Evolutionary conservation across 2,329 filamentous ascomycete species (phyloP), one percentile per base, ranked within the genome.

Genomic region (Fusarium liriodendri): DNA sequence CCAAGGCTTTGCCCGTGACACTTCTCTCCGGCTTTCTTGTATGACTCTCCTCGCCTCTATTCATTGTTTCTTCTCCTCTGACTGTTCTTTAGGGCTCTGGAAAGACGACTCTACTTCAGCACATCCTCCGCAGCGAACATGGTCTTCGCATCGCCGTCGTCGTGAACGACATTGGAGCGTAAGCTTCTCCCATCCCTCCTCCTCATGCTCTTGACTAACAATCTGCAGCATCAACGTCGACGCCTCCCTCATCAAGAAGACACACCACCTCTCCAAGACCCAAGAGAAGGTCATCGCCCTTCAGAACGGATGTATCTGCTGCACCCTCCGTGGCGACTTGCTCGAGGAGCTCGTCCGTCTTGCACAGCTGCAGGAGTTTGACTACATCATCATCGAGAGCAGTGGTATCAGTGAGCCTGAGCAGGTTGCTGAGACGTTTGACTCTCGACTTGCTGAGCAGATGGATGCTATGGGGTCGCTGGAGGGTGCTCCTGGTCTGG

Each of bases 251-350:
- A 89, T 93, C 52, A 87, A 87, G 18, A 84, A 89, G 65, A 86
- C 82, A 2, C 87, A 90, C 76, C 86, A 86, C 27, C 81, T 92
- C 38, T 88, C 87, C 3, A 87, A 89, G 72, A 89, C 88, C 0
- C 83, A 91, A 42, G 90, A 93, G 72, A 91, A 92, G 71, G 85
- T 93, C 35, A 89, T 93, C 18, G 88, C 91, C 11, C 86, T 94
- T 64, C 91, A 93, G 76, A 94, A 93, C 70, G 91, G 92, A 11
- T 94, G 93, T 73, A 95, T 95, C 76, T 95, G 92, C 84, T 95
- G 93, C 76, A 94, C 92, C 0, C 85, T 94, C 0, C 89, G 93
- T 5, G 92, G 92, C 1, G 92, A 94, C 65, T 82, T 94, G 2
- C 86, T 95, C 0, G 89, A 92, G 68, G 92, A 94, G 78, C 87